These are phyloP conservation scores for Pythium plurisporium DNA, from an alignment of 352 stramenopile genomes.

Conservation along the genomic window DNA sequence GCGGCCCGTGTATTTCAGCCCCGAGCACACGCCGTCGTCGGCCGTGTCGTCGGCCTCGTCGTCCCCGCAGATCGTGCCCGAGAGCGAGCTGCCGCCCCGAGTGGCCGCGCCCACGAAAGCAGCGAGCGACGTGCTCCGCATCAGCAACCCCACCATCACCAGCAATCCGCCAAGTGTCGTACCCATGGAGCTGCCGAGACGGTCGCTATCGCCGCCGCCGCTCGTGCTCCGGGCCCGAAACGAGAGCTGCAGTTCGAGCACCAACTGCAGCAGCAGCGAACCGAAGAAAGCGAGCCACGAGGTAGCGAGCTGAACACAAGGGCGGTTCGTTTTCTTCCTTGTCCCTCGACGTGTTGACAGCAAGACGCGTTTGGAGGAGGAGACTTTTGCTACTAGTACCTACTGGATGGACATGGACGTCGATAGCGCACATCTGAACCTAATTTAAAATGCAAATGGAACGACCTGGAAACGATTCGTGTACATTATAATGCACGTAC, in stretches of 20 bases:
- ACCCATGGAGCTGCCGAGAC: not conserved
- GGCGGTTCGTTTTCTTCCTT: too few species aligned
- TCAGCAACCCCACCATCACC: too few species aligned
- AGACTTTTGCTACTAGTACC: too few species aligned
- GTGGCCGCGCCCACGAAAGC: not conserved
- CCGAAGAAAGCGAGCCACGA: slow-evolving; percentile 3
- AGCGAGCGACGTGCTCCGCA: not conserved
- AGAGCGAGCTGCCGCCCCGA: slow-evolving; percentile 2
- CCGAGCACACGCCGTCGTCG: slow-evolving; percentile 4
- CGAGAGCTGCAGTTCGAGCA: slow-evolving; percentile 1
- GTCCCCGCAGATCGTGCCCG: slow-evolving; percentile 8
- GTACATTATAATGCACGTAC: not conserved
- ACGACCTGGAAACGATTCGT: not conserved
- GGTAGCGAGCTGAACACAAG: not conserved
- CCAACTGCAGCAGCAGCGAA: not conserved
- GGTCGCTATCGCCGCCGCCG: slow-evolving; percentile 6
- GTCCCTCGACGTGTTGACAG: too few species aligned
- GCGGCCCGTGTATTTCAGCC: slow-evolving; percentile 8
- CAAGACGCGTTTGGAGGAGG: too few species aligned
- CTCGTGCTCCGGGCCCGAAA: not conserved
- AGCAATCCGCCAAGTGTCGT: too few species aligned
- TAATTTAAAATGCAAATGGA: slow-evolving; percentile 1
- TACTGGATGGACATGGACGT: too few species aligned
- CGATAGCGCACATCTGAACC: too few species aligned
- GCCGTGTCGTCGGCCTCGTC: slow-evolving; percentile 13